Evolutionary conservation across 345 rosid genomes (phyloP).

Genomic region (Dipteronia sinensis): DNA sequence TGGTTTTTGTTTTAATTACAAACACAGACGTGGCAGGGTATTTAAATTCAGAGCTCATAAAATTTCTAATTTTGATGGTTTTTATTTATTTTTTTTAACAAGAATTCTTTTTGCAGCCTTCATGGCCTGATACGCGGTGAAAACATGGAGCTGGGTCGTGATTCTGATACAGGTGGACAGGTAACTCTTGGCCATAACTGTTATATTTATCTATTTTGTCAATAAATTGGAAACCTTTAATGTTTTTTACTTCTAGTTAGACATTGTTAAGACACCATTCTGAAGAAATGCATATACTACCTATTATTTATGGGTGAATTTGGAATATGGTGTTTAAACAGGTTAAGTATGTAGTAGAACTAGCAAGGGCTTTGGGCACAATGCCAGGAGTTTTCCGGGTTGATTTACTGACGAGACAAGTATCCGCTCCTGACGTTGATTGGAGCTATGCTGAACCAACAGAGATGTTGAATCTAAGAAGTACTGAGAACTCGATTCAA

Average conservation of each 20-base stretch:
- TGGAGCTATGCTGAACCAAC: constrained; percentile 71
- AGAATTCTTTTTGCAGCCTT: constrained; percentile 51
- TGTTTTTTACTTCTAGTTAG: background rate
- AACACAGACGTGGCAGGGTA: background rate
- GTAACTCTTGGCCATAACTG: constrained; percentile 24
- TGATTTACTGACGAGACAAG: constrained; percentile 80
- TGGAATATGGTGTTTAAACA: constrained; percentile 25
- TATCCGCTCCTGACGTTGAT: constrained; percentile 70
- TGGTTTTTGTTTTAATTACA: background rate
- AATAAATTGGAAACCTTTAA: background rate
- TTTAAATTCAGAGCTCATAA: constrained; percentile 10
- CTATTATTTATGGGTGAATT: background rate
- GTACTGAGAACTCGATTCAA: constrained; percentile 35
- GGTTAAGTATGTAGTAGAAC: constrained; percentile 91
- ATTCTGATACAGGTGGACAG: constrained; percentile 92
- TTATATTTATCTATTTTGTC: background rate
- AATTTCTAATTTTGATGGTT: background rate
- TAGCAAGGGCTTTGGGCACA: constrained; percentile 77
- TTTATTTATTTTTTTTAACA: constrained; percentile 10
- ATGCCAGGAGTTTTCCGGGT: constrained; percentile 85
- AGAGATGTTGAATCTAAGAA: constrained; percentile 61
- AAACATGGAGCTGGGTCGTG: constrained; percentile 89
- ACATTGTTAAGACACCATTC: background rate
- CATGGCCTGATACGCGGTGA: constrained; percentile 83
- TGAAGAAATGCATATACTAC: background rate